Base-by-base conservation (phyloP, 2,329 filamentous ascomycete genomes). In the Nemania sp. region DNA sequence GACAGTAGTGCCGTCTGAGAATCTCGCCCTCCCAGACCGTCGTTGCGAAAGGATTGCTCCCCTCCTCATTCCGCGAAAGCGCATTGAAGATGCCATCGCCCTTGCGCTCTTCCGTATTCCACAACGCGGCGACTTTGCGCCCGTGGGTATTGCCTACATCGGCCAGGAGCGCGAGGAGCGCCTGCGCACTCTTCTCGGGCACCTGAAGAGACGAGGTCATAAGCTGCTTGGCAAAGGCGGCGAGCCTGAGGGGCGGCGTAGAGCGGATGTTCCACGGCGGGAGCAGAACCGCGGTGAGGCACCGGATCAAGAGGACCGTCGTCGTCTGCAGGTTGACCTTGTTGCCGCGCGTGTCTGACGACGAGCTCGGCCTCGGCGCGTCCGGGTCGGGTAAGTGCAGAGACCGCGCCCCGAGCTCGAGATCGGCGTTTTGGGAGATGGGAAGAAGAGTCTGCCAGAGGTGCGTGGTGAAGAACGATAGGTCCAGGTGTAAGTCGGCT, bases 241-340 rank as follows among this genome's bases (percentile, higher is more conserved):
- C 93, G n/a, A 97, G 80, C 14, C 91, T 86, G 17, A 92, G 73
- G 0, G 92, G 91, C 1, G 94, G 91, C 2, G 91, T 81, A 54
- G 88, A 80, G 67, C 89, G 82, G 65, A 90, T 78, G 71, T 88
- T 82, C 73, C 87, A 84, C 41, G 84, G 76, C 1, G 93, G 91
- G 0, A 96, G 79, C 17, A 99, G 84, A 26, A 92, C 83, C 2
- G 88, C 87, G 5, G 90, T 89, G 5, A 99, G 80, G 46, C 90
- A 94, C 60, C 92, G 89, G 57, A 97, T 82, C 48, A 99, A 84
- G 22, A 99, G 86, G 15, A 97, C 91, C 2, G 92, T 94, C 0
- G 92, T 96, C 0, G 94, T 99, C 67, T 96, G 89, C 50, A 97
- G 86, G 74, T 99, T 97, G 75, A 99, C 85, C 71, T 89, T 94